Evolutionary conservation across 345 rosid species (phyloP).

Genomic region (Gossypium stocksii): DNA sequence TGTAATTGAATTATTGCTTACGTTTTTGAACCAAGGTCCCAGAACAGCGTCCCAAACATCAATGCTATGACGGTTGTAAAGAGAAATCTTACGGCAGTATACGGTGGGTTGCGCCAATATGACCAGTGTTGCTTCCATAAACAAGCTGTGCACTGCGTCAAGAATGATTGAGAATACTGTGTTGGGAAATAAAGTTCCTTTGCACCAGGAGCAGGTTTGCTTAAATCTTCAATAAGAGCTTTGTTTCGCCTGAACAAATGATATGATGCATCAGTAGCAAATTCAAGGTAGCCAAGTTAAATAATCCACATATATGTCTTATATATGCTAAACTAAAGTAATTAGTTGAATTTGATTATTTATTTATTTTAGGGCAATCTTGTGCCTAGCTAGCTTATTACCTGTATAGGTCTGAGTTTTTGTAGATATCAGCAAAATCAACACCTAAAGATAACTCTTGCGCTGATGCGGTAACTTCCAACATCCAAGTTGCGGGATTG

Average conservation of each 20-base stretch:
- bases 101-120: slow-evolving; percentile 68
- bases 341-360: not conserved
- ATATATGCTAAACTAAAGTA: not conserved
- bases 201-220: slow-evolving; percentile 51
- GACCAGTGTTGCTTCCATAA: slow-evolving; percentile 73
- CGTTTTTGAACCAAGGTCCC: slow-evolving; percentile 66
- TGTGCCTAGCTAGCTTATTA: not conserved
- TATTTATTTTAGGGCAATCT: not conserved
- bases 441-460: slow-evolving; percentile 60
- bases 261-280: not conserved
- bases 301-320: not conserved
- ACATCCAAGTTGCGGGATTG: slow-evolving; percentile 96
- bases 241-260: slow-evolving; percentile 57
- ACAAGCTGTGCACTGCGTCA: slow-evolving; percentile 56
- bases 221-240: slow-evolving; percentile 46
- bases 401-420: slow-evolving; percentile 58
- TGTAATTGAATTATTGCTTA: slow-evolving; percentile 24
- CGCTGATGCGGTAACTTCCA: slow-evolving; percentile 53
- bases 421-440: slow-evolving; percentile 58
- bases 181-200: slow-evolving; percentile 54
- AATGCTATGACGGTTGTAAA: slow-evolving; percentile 52
- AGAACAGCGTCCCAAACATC: slow-evolving; percentile 68
- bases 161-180: slow-evolving; percentile 48
- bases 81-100: slow-evolving; percentile 63
- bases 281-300: not conserved